Base-by-base conservation (phyloP, 441 rosid genomes). In the Pelargonium myrrhifolium region DNA sequence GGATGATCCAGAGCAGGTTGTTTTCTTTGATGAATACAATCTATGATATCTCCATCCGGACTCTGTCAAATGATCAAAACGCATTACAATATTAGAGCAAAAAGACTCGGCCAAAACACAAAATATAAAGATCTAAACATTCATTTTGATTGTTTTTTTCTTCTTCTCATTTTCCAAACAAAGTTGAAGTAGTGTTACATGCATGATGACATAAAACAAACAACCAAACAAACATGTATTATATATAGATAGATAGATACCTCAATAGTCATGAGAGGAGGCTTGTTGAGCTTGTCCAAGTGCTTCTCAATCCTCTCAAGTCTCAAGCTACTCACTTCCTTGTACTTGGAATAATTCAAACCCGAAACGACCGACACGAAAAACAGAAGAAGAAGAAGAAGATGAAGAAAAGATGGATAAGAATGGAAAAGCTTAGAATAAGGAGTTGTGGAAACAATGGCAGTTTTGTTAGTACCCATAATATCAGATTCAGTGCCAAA, bases 1-100 rank as follows among this genome's bases (percentile, higher is more conserved):
- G 93, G 93, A 63, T 87, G 93, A 75, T 87, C 90, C 65, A 87
- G 75, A 75, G 86, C 88, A 64, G 88, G 90, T 63, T 87, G 93
- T 68, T 74, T 80, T 74, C 80, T 82, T 76, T 79, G 83, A 74
- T 70, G 87, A 71, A 84, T 81, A 73, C 82, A 83, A 20, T 86
- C 88, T 65, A 82, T 75, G 68, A 80, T 58, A 76, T 87, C 93
- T 72, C 90, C 93, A 75, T 87, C 93, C 24, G 88, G 87, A 74
- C 90, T 87, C 88, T 87, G 85, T 21, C 43, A 62, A 66, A 24
- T 24, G 9, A 59, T 9, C 49, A n/a, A n/a, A n/a, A n/a, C n/a
- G n/a, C n/a, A n/a, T n/a, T n/a, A n/a, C n/a, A n/a, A n/a, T n/a
- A n/a, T n/a, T n/a, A n/a, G n/a, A n/a, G n/a, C n/a, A n/a, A n/a